Conservation (phyloP, 192 early-diverging fungal species). For the Helicostylum pulchrum region DNA sequence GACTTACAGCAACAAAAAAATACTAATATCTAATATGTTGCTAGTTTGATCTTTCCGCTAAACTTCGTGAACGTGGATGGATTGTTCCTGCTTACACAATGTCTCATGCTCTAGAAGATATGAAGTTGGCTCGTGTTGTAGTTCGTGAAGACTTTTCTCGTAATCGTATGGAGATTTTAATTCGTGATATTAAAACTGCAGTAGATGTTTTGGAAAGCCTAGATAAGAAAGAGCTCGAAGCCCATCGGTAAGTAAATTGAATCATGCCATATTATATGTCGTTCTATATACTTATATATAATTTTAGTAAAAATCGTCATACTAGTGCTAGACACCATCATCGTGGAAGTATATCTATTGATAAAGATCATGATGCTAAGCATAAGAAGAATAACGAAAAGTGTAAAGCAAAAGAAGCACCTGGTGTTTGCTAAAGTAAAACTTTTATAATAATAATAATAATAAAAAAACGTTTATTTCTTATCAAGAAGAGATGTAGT, state of each 20-base stretch:
- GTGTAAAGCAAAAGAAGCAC: no score
- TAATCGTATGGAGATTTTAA: constrained; percentile 28
- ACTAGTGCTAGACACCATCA: no score
- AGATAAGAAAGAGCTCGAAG: neutral
- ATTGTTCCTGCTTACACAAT: constrained; percentile 77
- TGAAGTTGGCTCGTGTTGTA: constrained; percentile 65
- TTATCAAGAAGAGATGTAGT: no score
- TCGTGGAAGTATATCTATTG: no score
- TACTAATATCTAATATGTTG: constrained; percentile 4
- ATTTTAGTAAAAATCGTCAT: no score
- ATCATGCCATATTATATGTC: neutral
- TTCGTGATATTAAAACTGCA: constrained; percentile 19
- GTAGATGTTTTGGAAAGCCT: neutral
- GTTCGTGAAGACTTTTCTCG: constrained; percentile 52
- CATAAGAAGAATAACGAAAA: no score
- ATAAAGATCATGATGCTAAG: no score
- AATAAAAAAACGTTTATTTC: no score
- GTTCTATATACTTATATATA: no score
- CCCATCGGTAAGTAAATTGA: constrained; percentile 4
- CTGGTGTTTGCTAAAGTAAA: no score
- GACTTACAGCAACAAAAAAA: constrained; percentile 6
- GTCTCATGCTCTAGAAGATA: constrained; percentile 43
- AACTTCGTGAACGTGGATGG: constrained; percentile 68
- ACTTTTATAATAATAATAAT: no score
- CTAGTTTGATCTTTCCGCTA: constrained; percentile 55